Evolutionary conservation across 1,284 basidiomycete genomes (phyloP), one percentile per base, ranked within the genome.

Genomic region (Malassezia pachydermatis): DNA sequence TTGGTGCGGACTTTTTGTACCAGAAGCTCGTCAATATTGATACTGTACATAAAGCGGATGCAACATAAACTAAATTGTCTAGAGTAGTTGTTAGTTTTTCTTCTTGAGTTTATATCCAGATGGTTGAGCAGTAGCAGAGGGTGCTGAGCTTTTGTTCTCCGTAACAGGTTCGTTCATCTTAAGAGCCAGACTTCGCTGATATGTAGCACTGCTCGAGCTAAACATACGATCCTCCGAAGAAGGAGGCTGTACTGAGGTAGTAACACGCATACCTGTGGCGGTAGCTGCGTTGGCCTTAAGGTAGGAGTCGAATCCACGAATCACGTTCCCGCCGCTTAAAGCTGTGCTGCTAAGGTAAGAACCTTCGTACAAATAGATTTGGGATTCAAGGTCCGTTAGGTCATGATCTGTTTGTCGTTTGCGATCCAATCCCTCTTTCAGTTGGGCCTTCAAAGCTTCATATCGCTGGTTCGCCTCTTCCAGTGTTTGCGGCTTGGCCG

Each of bases 311-410:
- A 69, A 70, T 1, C 67, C 67, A 40, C 68, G 68, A 25, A 69
- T 62, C n/a, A 70, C 67, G 41, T 70, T 70, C 7, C 67, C 67
- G n/a, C 67, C 67, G 13, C 64, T 65, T 0, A 60, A 42, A 3
- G 66, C 50, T 2, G 67, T 70, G 23, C 53, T 55, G 42, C 58
- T 50, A 19, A 70, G 60, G 28, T 70, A 70, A 10, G 66, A 67
- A 13, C 66, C 67, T 41, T 70, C 67, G 27, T 65, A 70, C 13
- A 69, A 59, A 48, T 63, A 70, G 40, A 70, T 67, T 24, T 70
- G 67, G 6, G 66, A 65, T 38, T 70, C 67, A 37, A 70, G 56
- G 41, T 70, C 67, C 17, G 64, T 57, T 24, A 70, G 53, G 1
- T 57, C 55, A 8, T 58, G 58, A 42, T 70, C 67, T 25, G 63